Base-by-base conservation (phyloP, 148 eudicot species). In the Heliosperma pusillum region DNA sequence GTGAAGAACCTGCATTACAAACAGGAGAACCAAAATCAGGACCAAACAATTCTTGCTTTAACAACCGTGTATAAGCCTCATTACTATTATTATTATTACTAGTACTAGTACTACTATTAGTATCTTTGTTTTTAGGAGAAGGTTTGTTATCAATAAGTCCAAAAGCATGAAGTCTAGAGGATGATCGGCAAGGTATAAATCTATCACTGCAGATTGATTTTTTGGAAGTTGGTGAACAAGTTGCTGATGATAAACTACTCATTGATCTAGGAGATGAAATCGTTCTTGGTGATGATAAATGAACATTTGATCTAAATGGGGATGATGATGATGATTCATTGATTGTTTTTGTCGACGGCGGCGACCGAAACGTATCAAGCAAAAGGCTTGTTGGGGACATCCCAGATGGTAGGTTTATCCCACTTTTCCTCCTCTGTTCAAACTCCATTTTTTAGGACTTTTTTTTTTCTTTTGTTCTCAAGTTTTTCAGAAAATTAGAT, bases 151-250 rank as follows among this genome's bases (percentile, higher is more conserved):
- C 93, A 52, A 83, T 81, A 21, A 95, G 73, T 60, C 96, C 97
- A 60, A 92, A 95, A 0, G 97, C 77, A 82, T 90, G 90, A 5
- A 95, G 92, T 80, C 97, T 86, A 1, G 99, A 95, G 5, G 96
- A 84, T 11, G 99, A 95, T 81, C 99, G 83, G 82, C 97, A 92
- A 8, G 99, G 99, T 52, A 95, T 95, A 74, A 95, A 95, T 73
- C 97, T 76, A 81, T 95, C 99, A 76, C 97, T 92, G 86, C 96
- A 90, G 17, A 75, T 69, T 4, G 77, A 85, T 21, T 77, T 85
- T 10, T 77, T 85, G 6, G 92, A 77, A 0, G 84, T 82, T 1
- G 91, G 84, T 10, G 88, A 83, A 3, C 74, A 72, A 0, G 80
- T n/a, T 42, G 76, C 70, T 1, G 91, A 67, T 11, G 96, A 81